Base-by-base conservation (phyloP, 2,329 filamentous ascomycete genomes). In the Monosporascus ibericus region DNA sequence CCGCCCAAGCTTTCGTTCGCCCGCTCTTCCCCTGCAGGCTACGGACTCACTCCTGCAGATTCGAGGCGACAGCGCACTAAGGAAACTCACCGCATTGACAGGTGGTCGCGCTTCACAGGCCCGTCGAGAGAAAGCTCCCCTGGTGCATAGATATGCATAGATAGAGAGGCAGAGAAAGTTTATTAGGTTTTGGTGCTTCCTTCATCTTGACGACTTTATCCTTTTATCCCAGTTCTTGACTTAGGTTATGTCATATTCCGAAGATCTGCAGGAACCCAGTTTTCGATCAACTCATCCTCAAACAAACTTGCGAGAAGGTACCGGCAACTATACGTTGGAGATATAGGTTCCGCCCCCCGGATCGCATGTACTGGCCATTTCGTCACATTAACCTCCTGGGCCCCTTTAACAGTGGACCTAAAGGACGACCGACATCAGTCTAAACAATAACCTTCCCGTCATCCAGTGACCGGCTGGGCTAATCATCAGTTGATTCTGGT, bases 91-190 rank as follows among this genome's bases (percentile, higher is more conserved):
- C 42, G 38, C 27, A 51, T 30, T 53, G 55, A 52, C 51, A 58
- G 52, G 55, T 62, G 57, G 58, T 62, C 57, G 54, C 53, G 50
- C 54, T 48, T 58, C 52, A 60, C 54, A 59, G 59, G 57, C 58
- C 56, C 53, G 47, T 51, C 40, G 51, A 48, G 30, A 44, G 51
- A 50, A 54, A 39, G 25, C 20, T 48, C 11, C 42, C 20, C 15
- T 15, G 14, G 17, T 30, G 42, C 20, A 46, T 46, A 40, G 17
- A 40, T 20, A 40, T 40, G 17, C 9, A 40, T 11, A 40, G 17
- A 40, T 34, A 34, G 30, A 34, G 30, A 34, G 30, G 30, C 14
- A 34, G 9, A 5, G 30, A 14, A 5, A 14, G 30, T 34, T 14
- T 34, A 14, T 34, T 34, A 34, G 14, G 30, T 11, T 34, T 34